phyloP scores from a whole-genome alignment of 1,139 yeast genomes.

The Saccharomyces uvarum region DNA sequence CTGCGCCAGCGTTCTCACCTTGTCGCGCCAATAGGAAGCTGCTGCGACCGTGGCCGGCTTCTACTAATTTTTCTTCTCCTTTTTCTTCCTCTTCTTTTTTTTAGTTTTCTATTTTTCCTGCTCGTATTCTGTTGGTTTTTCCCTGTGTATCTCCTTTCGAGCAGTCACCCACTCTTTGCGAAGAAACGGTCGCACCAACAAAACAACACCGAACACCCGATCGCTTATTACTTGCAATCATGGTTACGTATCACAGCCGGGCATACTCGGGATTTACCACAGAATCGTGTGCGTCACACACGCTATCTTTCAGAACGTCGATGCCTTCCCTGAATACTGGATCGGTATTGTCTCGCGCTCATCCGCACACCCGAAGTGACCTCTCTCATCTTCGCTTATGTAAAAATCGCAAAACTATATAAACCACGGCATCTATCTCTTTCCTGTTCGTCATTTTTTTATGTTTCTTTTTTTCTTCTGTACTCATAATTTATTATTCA shows the following conservation, averaged over 20 bases:
- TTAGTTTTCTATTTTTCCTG: not conserved
- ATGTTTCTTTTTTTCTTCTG: not conserved
- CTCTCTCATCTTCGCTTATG: not conserved
- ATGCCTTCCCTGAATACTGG: not conserved
- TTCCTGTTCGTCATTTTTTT: not conserved
- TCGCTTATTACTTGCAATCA: not conserved
- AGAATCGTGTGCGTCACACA: not conserved
- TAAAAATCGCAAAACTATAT: not conserved
- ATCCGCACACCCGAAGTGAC: not conserved
- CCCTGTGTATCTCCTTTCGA: not conserved
- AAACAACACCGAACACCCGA: not conserved
- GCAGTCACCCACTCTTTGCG: not conserved
- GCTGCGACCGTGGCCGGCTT: not conserved
- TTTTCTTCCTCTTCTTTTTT: not conserved
- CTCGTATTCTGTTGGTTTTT: conserved; percentile 1
- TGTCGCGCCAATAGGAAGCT: not conserved
- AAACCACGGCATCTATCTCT: not conserved
- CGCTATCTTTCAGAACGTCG: not conserved
- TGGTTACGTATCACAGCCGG: not conserved
- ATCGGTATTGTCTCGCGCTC: not conserved
- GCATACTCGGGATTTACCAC: not conserved
- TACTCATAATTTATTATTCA: not conserved
- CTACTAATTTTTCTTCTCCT: not conserved
- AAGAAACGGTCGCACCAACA: not conserved
- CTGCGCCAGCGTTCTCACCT: not conserved